Evolutionary conservation across 176 grass and related monocot genomes (phyloP), one percentile per base, ranked within the genome.

Genomic region (Pontederia paniculata): DNA sequence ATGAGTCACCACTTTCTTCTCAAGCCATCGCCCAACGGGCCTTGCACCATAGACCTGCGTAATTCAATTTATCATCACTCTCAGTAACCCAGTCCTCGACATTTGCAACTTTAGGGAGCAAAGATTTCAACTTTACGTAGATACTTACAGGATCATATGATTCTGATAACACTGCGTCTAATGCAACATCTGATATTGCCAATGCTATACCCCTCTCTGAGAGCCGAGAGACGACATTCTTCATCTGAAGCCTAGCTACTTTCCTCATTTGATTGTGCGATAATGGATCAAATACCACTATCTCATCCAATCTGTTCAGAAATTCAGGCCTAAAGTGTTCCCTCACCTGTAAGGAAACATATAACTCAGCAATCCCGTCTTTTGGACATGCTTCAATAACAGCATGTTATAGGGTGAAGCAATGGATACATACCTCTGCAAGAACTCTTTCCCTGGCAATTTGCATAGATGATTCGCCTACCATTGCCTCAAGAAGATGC

Each of bases 171-270:
- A 97, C 88, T 42, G 84, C 51, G 45, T 88, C 86, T 58, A 97
- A 25, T 13, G 93, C 86, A 46, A 79, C 85, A 74, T 97, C 93
- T 67, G 93, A 84, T 0, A 97, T 79, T 22, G 93, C 93, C 41
- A 97, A 76, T 6, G 93, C 93, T 45, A 90, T 12, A 18, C 93
- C 86, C 48, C 80, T 67, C n/a, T 97, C 86, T 17, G 86, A 82
- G 0, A 97, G 86, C 2, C 91, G 91, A 16, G 81, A 68, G 13
- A 86, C 93, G 8, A 97, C 83, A 54, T 97, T 82, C 82, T 90
- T 97, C 86, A 97, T 90, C 69, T 90, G 93, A 7, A 89, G 83
- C 15, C 93, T 84, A 0, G 86, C 83, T 0, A 97, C 93, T 71
- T 90, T 97, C 69, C 86, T 79, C 19, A 97, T 80, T 28, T 97